Evolutionary conservation across 1,284 basidiomycete species (phyloP), one percentile per base, ranked within the genome.

Genomic region (Flammula alnicola): DNA sequence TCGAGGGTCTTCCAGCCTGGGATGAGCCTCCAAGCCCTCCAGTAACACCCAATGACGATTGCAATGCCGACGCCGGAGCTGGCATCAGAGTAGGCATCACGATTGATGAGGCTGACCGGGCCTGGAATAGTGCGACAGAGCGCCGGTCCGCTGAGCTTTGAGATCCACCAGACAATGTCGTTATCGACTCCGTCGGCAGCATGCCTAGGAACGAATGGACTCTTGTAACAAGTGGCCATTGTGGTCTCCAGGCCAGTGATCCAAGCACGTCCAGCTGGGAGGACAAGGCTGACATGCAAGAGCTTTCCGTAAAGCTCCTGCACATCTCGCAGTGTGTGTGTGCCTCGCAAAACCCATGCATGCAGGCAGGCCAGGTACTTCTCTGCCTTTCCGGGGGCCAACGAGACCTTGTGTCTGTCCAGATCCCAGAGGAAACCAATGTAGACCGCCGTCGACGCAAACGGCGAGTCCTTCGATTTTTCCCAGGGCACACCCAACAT

Each of bases 351-450:
- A 0, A 36, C 8, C 67, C 66, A 72, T 0, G 50, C 48, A 0
- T 44, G 1, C 5, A 67, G 58, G 3, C 58, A 56, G 10, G 9
- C 14, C 0, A 52, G 17, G 32, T 71, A 71, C 29, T 70, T 70
- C 7, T 35, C 20, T 6, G 42, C 52, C 41, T 73, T 73, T 5
- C 47, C 31, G 5, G 47, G 26, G 0, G 61, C 50, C 3, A 71
- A 26, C 0, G 50, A 27, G 0, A 71, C 63, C 0, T 54, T 53
- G 12, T 44, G 46, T 4, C 9, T 23, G 0, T 37, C 20, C 0
- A 73, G 53, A 31, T 71, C 54, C 71, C 72, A 73, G 1, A 32
- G 14, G 38, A 73, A 63, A 0, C 72, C 66, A 14, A 70, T 58
- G 52, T 62, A 73, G 2, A 50, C 46, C 10, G 61, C 59, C 0